These are phyloP conservation scores for Candida montana DNA, from an alignment of 805 yeast species.

Conservation along the genomic window DNA sequence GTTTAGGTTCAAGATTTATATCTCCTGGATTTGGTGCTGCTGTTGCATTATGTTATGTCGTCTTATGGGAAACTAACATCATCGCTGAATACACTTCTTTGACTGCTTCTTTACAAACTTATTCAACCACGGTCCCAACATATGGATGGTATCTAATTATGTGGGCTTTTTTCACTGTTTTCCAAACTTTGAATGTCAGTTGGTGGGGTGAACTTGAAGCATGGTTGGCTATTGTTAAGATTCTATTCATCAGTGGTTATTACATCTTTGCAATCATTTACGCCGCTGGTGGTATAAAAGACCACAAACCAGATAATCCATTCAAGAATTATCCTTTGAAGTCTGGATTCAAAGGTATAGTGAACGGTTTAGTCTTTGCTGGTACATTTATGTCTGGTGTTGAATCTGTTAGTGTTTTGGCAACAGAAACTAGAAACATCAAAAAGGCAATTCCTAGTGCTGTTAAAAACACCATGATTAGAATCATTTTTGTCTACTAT, in stretches of 20 bases:
- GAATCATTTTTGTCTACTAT: constrained; percentile 63
- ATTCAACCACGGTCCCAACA: constrained; percentile 48
- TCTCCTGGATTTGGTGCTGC: constrained; percentile 56
- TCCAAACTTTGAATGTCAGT: constrained; percentile 46
- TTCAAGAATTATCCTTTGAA: constrained; percentile 32
- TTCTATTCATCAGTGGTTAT: constrained; percentile 42
- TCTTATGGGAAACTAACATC: constrained; percentile 51
- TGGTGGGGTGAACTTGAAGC: constrained; percentile 56
- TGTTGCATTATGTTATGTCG: constrained; percentile 46
- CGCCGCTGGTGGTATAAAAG: constrained; percentile 38
- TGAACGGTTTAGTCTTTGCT: constrained; percentile 59
- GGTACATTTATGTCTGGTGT: constrained; percentile 76
- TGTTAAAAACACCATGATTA: constrained; percentile 55
- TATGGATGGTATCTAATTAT: constrained; percentile 52
- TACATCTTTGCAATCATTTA: constrained; percentile 45
- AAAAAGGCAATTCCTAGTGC: constrained; percentile 68
- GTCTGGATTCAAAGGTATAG: constrained; percentile 49
- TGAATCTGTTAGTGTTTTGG: constrained; percentile 70
- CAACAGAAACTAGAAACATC: constrained; percentile 69
- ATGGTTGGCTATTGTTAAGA: constrained; percentile 44
- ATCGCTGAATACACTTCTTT: constrained; percentile 52
- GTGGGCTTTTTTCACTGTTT: constrained; percentile 45
- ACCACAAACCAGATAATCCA: constrained; percentile 30
- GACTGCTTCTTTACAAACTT: constrained; percentile 43
- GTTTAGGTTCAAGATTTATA: constrained; percentile 44